Percentiles rank a stretch among this genome's conserved stretches.
These are phyloP conservation scores for Lachancea thermotolerans DNA, from an alignment of 805 yeast genomes.

Conservation along the genomic window DNA sequence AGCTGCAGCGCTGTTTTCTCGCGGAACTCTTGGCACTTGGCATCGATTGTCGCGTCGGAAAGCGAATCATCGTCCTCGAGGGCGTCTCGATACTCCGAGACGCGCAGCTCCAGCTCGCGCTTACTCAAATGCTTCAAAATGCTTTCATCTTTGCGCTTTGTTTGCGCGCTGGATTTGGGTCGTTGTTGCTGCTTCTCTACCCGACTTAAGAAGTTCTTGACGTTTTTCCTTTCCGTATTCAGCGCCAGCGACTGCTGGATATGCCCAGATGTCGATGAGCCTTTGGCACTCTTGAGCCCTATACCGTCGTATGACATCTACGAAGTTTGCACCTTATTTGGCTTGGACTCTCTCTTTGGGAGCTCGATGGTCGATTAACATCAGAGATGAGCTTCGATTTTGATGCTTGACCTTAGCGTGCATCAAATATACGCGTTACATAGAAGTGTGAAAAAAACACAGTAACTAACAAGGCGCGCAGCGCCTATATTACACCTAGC, in stretches of 20 bases:
- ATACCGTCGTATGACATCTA: conserved; percentile 28
- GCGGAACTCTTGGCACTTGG: conserved; percentile 18
- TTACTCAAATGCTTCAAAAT: conserved; percentile 16
- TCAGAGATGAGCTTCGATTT: background rate
- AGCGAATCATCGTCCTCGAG: conserved; percentile 19
- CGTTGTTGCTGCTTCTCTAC: conserved; percentile 8
- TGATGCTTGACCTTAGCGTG: background rate
- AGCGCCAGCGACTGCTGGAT: conserved; percentile 27
- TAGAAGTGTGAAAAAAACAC: background rate
- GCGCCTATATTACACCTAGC: conserved; percentile 10
- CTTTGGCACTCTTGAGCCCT: conserved; percentile 30
- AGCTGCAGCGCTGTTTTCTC: conserved; percentile 8
- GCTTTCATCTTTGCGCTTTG: conserved; percentile 6
- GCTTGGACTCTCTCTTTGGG: background rate
- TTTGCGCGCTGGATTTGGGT: background rate
- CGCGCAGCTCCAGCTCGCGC: conserved; percentile 25
- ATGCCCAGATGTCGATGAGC: conserved; percentile 31
- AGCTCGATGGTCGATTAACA: background rate
- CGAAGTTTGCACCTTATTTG: background rate
- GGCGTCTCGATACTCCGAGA: conserved; percentile 23
- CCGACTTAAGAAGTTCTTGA: conserved; percentile 5
- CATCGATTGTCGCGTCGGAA: conserved; percentile 17
- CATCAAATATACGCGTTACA: background rate
- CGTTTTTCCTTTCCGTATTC: conserved; percentile 9
- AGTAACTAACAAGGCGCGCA: background rate